Evolutionary conservation across 805 yeast genomes (phyloP), one percentile per base, ranked within the genome.

Genomic region (Yarrowia osloensis): DNA sequence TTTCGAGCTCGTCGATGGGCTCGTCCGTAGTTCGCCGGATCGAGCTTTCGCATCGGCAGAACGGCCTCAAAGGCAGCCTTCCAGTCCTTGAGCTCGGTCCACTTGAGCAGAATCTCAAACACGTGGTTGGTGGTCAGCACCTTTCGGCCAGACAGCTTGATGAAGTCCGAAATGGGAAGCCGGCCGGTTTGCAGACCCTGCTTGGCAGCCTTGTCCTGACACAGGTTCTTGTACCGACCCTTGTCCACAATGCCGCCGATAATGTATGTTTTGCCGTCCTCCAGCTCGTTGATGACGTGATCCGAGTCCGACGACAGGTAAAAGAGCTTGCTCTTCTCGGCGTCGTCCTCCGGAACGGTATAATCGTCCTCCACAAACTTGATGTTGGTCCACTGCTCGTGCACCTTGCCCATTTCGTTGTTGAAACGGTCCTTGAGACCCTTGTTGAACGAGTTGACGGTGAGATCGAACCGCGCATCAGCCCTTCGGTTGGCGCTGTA

Each of bases 221-320:
- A 94, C 37, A 94, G 77, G 70, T 82, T 81, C 77, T 91, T 90
- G 78, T 92, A 88, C 72, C 98, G 84, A 68, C 96, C 96, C 76
- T 94, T 94, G 76, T 94, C 99, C 2, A 94, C 98, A 67, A 94
- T 94, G 0, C 98, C 99, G 11, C 99, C 99, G 61, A 94, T 86
- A 49, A 94, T 85, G 72, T 94, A 94, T 0, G 96, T 90, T 74
- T 82, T 80, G 2, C 88, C 90, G 5, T 86, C 85, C 69, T 88
- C 86, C 66, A 94, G 79, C 28, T 80, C 84, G 12, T 83, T 85
- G 39, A 95, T 73, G 24, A 81, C 85, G 8, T 88, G 89, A 9
- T 87, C 89, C 0, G 97, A 88, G 73, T 94, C 99, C 0, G 98
- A 96, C 0, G 96, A 88, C 40, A 94, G 78, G 73, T 95, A 94